A percentile compares a stretch with the other conserved stretches of the same genome.
These are phyloP conservation scores for Serendipita vermifera DNA, from an alignment of 768 basidiomycete genomes.

Conservation along the genomic window DNA sequence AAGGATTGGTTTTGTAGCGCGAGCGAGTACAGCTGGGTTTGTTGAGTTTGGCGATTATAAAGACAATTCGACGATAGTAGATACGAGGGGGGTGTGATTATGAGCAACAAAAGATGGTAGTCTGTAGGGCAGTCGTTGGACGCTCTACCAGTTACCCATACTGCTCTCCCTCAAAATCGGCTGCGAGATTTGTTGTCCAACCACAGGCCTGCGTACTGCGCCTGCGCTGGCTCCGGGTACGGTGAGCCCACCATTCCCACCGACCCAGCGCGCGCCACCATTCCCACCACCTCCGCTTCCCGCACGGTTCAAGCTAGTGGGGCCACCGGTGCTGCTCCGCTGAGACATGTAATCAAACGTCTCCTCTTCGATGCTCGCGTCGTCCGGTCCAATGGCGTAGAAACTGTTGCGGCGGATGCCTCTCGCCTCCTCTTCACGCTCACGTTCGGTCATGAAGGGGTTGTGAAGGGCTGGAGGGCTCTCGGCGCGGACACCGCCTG, in stretches of 20 bases:
- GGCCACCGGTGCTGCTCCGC: neutral
- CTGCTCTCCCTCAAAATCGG: slow-evolving; percentile 6
- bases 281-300: neutral
- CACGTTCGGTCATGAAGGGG: neutral
- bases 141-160: slow-evolving; percentile 4
- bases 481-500: neutral
- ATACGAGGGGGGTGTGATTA: too few species aligned
- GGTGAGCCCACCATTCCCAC: neutral
- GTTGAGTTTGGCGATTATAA: too few species aligned
- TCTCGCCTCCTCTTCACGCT: neutral
- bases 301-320: neutral
- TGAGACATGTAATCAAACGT: slow-evolving; percentile 5
- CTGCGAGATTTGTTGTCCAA: neutral
- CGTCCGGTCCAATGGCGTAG: slow-evolving; percentile 1
- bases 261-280: neutral
- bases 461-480: neutral
- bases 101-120: too few species aligned
- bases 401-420: neutral
- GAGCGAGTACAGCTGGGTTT: too few species aligned
- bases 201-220: neutral
- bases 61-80: too few species aligned
- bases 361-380: slow-evolving; percentile 2
- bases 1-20: too few species aligned
- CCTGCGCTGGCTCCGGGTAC: neutral
- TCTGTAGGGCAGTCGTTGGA: too few species aligned